Evolutionary conservation across 2,329 filamentous ascomycete genomes (phyloP), one percentile per base, ranked within the genome.

Genomic region (Colletotrichum siamense): DNA sequence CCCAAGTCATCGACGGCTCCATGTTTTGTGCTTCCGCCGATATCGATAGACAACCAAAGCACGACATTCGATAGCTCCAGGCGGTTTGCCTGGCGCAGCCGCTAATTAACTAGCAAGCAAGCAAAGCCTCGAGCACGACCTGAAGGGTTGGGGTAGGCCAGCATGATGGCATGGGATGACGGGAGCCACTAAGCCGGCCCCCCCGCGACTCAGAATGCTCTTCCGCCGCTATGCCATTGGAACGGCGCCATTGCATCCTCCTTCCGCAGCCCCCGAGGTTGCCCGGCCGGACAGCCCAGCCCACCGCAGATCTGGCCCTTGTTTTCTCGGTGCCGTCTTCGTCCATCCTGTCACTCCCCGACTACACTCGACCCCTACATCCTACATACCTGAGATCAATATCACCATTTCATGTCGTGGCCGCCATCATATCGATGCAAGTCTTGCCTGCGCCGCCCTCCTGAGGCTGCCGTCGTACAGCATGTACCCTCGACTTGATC

Each of bases 401-500:
- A 49, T 18, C 66, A 28, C 10, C 63, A n/a, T 55, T 16, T 61
- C 52, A 55, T 59, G 32, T 69, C 66, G 22, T 69, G 49, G 66
- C 15, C 39, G 66, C 52, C 52, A 52, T 69, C 30, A 68, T 52
- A 9, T 49, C 28, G 24, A 69, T 69, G 66, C 66, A 44, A 59
- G 66, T 34, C 52, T 59, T 36, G 66, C 22, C 52, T 61, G 66
- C 52, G 66, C 52, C 66, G 52, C 52, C 66, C 65, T 30, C 44
- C 32, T 32, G 44, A 28, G 34, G 13, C 32, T 61, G 55, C n/a
- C 18, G 62, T 72, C 69, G 32, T 26, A 63, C 62, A 55, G 32
- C 34, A 74, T 69, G 74, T 76, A 76, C 28, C 24, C 26, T 44
- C 34, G 34, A 76, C 74, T 39, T 65, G 28, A 61, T 61, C 16